Evolutionary conservation across 257 asterid genomes (phyloP), one percentile per base, ranked within the genome.

Genomic region (Solanum arcanum): DNA sequence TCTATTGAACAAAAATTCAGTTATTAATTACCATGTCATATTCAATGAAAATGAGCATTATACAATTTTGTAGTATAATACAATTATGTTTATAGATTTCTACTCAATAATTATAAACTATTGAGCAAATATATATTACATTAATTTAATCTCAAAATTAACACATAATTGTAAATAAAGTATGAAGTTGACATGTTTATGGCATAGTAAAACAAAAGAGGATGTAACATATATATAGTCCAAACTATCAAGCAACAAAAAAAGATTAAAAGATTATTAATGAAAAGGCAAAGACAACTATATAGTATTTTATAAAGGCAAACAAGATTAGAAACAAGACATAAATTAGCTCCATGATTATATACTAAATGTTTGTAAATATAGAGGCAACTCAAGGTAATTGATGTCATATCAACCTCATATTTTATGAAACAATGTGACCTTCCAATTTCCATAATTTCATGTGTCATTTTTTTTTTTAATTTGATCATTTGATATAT

Each of bases 351-450:
- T 66, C 72, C 73, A 87, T 69, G 46, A 83, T 83, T 21, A 76
- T 47, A 75, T 88, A 87, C 89, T 88, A 76, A 56, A 6, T 93
- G 95, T 92, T 93, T 88, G 82, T 83, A 87, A 86, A 78, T 47
- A 59, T 49, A 46, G 4, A 66, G 87, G 93, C 92, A 92, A 29
- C 10, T 23, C 39, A 37, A 77, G 84, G 76, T 66, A 62, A 49
- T 77, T 83, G 86, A 87, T 92, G 89, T 87, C 89, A 88, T 81
- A 84, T 86, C 91, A 89, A 82, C 88, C 89, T 89, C 87, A 74
- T 85, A 35, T 87, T 68, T 60, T 70, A 60, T 89, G 92, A 68
- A 59, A 88, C 91, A 90, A 37, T 46, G 52, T 69, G 86, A 88
- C 90, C 84, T n/a, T 60, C n/a, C n/a, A n/a, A n/a, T n/a, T n/a